Evolutionary conservation across 2,329 filamentous ascomycete species (phyloP).

Genomic region (Orbilia quercus): DNA sequence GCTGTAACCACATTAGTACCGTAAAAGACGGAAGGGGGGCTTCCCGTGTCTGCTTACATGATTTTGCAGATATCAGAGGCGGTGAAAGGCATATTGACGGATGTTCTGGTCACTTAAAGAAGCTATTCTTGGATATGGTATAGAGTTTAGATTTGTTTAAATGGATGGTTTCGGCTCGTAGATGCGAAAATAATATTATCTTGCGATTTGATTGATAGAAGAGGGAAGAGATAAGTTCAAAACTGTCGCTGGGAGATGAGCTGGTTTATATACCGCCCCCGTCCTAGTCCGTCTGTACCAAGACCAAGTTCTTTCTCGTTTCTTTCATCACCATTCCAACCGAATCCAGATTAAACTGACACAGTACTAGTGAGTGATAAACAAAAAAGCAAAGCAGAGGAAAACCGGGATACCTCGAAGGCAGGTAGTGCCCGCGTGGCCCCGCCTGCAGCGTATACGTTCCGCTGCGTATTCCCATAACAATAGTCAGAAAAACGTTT

Average conservation of each 20-base stretch:
- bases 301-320: slow-evolving; percentile 23
- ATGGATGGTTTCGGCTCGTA: slow-evolving; percentile 13
- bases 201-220: slow-evolving; percentile 41
- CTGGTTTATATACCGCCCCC: slow-evolving; percentile 39
- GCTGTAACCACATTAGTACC: slow-evolving; percentile 65
- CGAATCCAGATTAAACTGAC: slow-evolving; percentile 45
- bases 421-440: slow-evolving; percentile 6
- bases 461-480: slow-evolving; percentile 19
- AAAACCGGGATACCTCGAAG: slow-evolving; percentile 7
- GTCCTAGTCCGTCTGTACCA: not conserved
- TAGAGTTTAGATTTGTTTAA: slow-evolving; percentile 25
- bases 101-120: slow-evolving; percentile 19
- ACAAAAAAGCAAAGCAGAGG: slow-evolving; percentile 16
- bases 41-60: no score
- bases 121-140: slow-evolving; percentile 32
- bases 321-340: slow-evolving; percentile 53
- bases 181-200: slow-evolving; percentile 29
- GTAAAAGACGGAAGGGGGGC: no score
- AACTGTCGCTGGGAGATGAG: slow-evolving; percentile 21
- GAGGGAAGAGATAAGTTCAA: slow-evolving; percentile 2
- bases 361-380: slow-evolving; percentile 37
- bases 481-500: slow-evolving; percentile 22
- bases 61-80: slow-evolving; percentile 81
- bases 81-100: slow-evolving; percentile 69
- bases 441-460: not conserved